Evolutionary conservation across 495 filamentous ascomycete species (phyloP), one percentile per base, ranked within the genome.

Genomic region (Trypethelium eluteriae): DNA sequence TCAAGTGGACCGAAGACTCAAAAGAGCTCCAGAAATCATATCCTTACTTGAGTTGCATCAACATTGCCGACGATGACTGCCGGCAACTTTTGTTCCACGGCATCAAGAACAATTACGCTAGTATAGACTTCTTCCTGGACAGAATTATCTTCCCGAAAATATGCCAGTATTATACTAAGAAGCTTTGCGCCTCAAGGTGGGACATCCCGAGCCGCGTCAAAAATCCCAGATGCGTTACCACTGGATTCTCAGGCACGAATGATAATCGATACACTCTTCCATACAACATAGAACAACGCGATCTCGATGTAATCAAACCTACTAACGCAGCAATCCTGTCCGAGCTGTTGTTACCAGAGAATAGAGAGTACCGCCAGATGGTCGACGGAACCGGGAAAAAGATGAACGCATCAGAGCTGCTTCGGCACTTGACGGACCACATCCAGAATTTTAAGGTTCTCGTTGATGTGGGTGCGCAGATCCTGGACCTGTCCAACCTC

Each of bases 221-320:
- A 68, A 59, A 18, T 0, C n/a, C 6, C 32, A 10, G 75, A 84
- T 39, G 79, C 81, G 0, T 25, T 25, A 84, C 83, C 0, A 86
- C 84, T 0, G 88, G 88, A 0, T 91, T 92, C 67, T 89, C 86
- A 72, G 88, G 89, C 2, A 93, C 89, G 0, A 90, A 88, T 53
- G 88, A 93, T 70, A 84, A 81, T 25, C 79, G 81, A 59, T 70
- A 78, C 39, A 72, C 85, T 2, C 76, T 90, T 0, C 87, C 88
- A 1, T 71, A 88, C 0, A 74, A 74, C 14, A 75, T 91, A 0
- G 66, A 69, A 3, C 83, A 89, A 32, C 70, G 80, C 0, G 85
- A 91, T 69, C 80, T 87, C 0, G 75, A 77, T 0, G 75, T 73
- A 39, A 85, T 87, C 53, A 70, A 74, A 9, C 82, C 86, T 64